phyloP scores from a whole-genome alignment of 371 early-diverging fungal species.

The Thermomucor indicae-seudaticae region DNA sequence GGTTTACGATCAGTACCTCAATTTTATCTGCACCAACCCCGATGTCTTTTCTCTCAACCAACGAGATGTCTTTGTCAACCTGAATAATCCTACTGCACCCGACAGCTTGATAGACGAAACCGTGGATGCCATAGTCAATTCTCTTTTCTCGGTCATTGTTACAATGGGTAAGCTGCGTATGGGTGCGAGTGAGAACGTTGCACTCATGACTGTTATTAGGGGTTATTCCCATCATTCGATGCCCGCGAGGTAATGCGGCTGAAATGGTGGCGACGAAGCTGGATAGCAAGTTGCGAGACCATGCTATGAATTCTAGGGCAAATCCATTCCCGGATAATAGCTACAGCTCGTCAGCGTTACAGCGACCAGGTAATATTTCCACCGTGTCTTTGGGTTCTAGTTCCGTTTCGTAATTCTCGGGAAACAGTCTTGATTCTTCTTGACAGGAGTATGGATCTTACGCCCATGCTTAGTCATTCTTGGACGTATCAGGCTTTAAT shows the following conservation, averaged over 20 bases:
- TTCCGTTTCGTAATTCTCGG: no score
- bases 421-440: slow-evolving; percentile 80
- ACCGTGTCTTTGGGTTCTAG: neutral
- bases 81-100: slow-evolving; percentile 78
- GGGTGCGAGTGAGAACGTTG: neutral
- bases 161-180: slow-evolving; percentile 66
- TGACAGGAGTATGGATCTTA: slow-evolving; percentile 94
- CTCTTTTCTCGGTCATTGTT: slow-evolving; percentile 89
- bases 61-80: slow-evolving; percentile 68
- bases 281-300: slow-evolving; percentile 86
- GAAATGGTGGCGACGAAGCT: slow-evolving; percentile 90
- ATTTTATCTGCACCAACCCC: slow-evolving; percentile 89
- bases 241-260: slow-evolving; percentile 88
- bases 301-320: slow-evolving; percentile 78
- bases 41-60: slow-evolving; percentile 95
- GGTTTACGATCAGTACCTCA: slow-evolving; percentile 96
- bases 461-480: slow-evolving; percentile 92
- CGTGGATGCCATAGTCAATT: slow-evolving; percentile 72
- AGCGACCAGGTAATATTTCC: slow-evolving; percentile 40
- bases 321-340: slow-evolving; percentile 76
- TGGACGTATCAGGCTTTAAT: slow-evolving; percentile 98
- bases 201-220: slow-evolving; percentile 30
- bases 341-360: slow-evolving; percentile 33
- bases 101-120: slow-evolving; percentile 77
- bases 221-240: slow-evolving; percentile 86